Evolutionary conservation across 208 protist species (phyloP).

Genomic region (Trypanosoma platydactyli): DNA sequence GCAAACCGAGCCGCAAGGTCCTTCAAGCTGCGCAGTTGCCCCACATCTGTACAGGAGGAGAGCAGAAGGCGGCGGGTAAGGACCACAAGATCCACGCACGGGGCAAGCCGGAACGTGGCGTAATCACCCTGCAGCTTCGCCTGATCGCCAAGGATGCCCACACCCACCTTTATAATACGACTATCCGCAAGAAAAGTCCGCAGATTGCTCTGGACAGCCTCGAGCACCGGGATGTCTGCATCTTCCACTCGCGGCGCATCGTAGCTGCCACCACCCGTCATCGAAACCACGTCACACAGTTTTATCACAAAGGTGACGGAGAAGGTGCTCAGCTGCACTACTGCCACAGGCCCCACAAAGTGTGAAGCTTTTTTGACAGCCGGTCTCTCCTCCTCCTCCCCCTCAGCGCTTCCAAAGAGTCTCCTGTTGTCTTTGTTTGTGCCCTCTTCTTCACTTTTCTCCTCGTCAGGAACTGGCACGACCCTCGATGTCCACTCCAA

Average conservation of each 20-base stretch:
- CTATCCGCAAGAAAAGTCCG: conserved; percentile 29
- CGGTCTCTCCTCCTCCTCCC: not conserved
- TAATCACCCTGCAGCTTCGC: conserved; percentile 58
- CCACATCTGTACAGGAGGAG: not conserved
- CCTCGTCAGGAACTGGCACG: not conserved
- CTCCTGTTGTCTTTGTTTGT: not conserved
- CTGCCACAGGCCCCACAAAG: conserved; percentile 38
- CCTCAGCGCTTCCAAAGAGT: not conserved
- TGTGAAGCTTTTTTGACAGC: not conserved
- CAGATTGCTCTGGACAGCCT: conserved; percentile 30
- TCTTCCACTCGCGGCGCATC: conserved; percentile 18
- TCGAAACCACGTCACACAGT: conserved; percentile 36
- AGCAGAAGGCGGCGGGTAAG: conserved; percentile 27
- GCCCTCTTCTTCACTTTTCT: not conserved
- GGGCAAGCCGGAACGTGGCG: conserved; percentile 14
- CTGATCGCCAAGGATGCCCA: conserved; percentile 58
- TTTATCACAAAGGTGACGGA: conserved; percentile 47
- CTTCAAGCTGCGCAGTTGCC: conserved; percentile 38
- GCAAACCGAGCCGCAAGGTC: conserved; percentile 38
- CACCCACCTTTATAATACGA: conserved; percentile 41
- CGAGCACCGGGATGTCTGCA: conserved; percentile 14
- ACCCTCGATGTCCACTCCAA: conserved; percentile 56
- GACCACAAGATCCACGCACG: conserved; percentile 45
- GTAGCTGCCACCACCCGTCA: conserved; percentile 24
- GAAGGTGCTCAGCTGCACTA: conserved; percentile 53